A percentile compares a stretch with the other conserved stretches of the same genome.
These are phyloP conservation scores for Ophiorrhiza pumila DNA, from an alignment of 257 asterid genomes.

Conservation along the genomic window DNA sequence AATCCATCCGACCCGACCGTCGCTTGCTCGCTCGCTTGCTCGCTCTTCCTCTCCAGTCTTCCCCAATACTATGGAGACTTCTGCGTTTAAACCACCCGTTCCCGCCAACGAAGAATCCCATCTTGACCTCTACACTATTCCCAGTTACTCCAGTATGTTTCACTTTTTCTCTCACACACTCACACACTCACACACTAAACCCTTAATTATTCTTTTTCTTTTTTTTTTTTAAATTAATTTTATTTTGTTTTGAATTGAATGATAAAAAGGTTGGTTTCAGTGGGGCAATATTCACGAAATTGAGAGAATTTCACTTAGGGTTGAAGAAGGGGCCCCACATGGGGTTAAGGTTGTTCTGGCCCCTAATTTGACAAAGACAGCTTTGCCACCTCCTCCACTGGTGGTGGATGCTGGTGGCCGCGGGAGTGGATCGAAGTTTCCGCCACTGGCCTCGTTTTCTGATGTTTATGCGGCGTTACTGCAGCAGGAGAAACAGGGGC, in stretches of 20 bases:
- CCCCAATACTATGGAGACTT: conserved; percentile 6
- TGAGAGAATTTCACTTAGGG: conserved; percentile 69
- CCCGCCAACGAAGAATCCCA: conserved; percentile 30
- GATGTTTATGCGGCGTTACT: conserved; percentile 69
- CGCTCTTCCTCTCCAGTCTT: no score
- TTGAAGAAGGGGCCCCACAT: conserved; percentile 91
- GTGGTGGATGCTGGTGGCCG: conserved; percentile 25
- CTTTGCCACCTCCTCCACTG: conserved; percentile 39
- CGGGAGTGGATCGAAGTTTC: conserved; percentile 57
- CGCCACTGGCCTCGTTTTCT: conserved; percentile 73
- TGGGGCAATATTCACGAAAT: conserved; percentile 83
- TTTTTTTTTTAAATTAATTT: no score
- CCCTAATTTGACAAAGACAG: conserved; percentile 78
- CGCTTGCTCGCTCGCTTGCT: no score
- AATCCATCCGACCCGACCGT: no score
- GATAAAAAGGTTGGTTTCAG: conserved; percentile 92
- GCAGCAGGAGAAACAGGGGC: conserved; percentile 44
- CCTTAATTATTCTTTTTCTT: not conserved
- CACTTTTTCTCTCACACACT: not conserved
- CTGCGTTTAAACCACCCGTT: conserved; percentile 10
- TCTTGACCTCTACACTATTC: conserved; percentile 82
- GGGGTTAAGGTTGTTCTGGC: conserved; percentile 91
- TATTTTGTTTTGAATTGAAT: no score
- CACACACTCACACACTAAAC: not conserved
- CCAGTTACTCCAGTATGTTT: conserved; percentile 78